phyloP scores from a whole-genome alignment of 768 basidiomycete species.

The Kwoniella dejecticola region DNA sequence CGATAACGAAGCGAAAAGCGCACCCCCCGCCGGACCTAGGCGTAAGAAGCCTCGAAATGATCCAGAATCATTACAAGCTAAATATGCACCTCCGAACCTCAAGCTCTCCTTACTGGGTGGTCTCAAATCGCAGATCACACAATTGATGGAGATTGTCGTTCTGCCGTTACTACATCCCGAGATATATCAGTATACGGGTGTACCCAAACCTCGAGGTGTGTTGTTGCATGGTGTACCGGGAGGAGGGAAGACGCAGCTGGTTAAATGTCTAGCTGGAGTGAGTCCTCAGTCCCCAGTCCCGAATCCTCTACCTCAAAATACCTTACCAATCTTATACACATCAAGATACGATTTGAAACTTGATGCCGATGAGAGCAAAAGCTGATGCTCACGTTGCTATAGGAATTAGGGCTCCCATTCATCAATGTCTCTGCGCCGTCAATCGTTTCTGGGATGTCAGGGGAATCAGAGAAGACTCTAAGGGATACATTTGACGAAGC shows the following conservation, averaged over 20 bases:
- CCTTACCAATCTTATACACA: too few relatives aligned
- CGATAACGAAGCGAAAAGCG: constrained; percentile 1
- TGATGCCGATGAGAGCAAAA: too few relatives aligned
- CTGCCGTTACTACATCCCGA: constrained; percentile 95
- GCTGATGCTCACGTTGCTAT: too few relatives aligned
- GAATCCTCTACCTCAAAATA: too few relatives aligned
- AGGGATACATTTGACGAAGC: constrained; percentile 97
- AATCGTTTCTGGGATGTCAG: constrained; percentile 96
- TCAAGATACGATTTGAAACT: too few relatives aligned
- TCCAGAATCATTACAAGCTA: constrained; percentile 53
- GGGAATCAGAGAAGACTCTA: constrained; percentile 95
- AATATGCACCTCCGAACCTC: constrained; percentile 72
- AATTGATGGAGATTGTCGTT: constrained; percentile 92
- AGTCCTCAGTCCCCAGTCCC: too few relatives aligned
- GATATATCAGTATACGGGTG: constrained; percentile 88
- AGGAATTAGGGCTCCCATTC: constrained; percentile 92
- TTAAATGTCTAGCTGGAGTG: constrained; percentile 93
- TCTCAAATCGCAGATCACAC: constrained; percentile 79
- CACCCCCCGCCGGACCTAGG: constrained; percentile 7
- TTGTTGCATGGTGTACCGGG: constrained; percentile 93
- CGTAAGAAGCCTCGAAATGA: constrained; percentile 19
- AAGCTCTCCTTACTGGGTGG: constrained; percentile 86
- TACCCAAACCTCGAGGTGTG: constrained; percentile 88
- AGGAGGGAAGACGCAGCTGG: constrained; percentile 92
- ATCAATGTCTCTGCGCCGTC: constrained; percentile 93